These are phyloP conservation scores for Gyromitra esculenta DNA, from an alignment of 2,329 filamentous ascomycete genomes.

Conservation along the genomic window DNA sequence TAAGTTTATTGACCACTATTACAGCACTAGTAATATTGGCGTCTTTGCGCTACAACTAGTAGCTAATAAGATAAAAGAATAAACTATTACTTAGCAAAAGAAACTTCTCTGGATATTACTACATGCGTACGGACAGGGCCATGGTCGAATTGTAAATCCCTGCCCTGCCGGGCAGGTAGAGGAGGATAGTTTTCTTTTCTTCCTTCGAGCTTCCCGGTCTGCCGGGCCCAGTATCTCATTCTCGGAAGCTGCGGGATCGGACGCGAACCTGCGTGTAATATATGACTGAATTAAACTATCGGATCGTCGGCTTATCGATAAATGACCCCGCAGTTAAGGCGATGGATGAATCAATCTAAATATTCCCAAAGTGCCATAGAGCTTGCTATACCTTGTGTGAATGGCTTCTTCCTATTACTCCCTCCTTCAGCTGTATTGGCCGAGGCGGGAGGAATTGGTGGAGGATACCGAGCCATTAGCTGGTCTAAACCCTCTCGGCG, in stretches of 20 bases:
- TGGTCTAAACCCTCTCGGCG: not conserved
- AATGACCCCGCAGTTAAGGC: slow-evolving; percentile 3
- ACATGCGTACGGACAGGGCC: not conserved
- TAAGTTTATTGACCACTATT: not conserved
- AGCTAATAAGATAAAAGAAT: not conserved
- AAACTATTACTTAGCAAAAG: not conserved
- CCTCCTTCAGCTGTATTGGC: not conserved
- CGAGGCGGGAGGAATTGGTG: not conserved
- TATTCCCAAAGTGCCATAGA: not conserved
- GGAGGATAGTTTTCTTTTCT: not conserved
- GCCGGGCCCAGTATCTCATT: not conserved
- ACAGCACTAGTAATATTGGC: no score
- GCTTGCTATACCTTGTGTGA: not conserved
- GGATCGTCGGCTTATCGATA: slow-evolving; percentile 1
- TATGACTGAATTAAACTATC: not conserved
- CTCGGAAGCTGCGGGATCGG: slow-evolving; percentile 6
- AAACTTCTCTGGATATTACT: not conserved
- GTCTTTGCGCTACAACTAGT: no score
- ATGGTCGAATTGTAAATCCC: not conserved
- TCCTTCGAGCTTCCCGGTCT: not conserved
- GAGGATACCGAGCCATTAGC: not conserved
- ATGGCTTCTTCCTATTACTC: not conserved
- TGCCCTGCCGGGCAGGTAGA: not conserved
- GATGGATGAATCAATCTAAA: not conserved
- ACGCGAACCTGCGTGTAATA: not conserved